Percentiles rank a stretch among this genome's conserved stretches.
Evolutionary conservation across 1,284 basidiomycete species (phyloP).

Genomic region (Abortiporus biennis): DNA sequence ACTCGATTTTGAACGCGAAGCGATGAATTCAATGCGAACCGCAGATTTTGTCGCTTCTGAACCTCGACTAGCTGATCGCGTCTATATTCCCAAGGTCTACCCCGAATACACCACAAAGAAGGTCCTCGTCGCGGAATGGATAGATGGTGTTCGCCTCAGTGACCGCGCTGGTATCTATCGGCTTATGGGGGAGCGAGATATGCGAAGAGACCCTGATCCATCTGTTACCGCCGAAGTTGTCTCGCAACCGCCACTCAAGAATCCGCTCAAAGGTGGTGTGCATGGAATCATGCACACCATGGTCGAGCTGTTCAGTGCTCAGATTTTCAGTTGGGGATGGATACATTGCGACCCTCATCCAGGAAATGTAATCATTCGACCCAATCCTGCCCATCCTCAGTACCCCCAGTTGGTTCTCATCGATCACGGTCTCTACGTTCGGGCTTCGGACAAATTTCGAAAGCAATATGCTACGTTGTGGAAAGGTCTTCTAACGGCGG

Average conservation of each 20-base stretch:
- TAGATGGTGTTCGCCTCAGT: constrained; percentile 74
- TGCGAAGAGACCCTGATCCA: background rate
- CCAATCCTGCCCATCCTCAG: constrained; percentile 51
- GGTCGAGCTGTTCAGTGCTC: constrained; percentile 76
- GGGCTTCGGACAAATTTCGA: constrained; percentile 56
- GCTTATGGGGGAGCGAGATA: constrained; percentile 48
- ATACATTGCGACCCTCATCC: constrained; percentile 75
- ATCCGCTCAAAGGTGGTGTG: constrained; percentile 53
- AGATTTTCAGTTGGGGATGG: constrained; percentile 89
- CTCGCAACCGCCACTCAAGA: background rate
- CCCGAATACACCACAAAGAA: constrained; percentile 68
- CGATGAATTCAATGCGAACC: constrained; percentile 57
- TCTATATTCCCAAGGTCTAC: constrained; percentile 78
- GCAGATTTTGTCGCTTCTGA: constrained; percentile 55
- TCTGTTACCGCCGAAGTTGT: background rate
- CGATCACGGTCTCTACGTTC: constrained; percentile 86
- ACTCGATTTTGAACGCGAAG: constrained; percentile 76
- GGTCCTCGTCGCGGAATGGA: constrained; percentile 86
- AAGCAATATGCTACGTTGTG: constrained; percentile 76
- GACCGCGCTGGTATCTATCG: constrained; percentile 52
- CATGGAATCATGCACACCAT: constrained; percentile 72
- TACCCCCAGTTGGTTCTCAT: constrained; percentile 81
- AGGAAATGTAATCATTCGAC: constrained; percentile 81
- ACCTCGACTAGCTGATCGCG: constrained; percentile 60
- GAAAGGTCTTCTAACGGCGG: constrained; percentile 70